These are phyloP conservation scores for Excoecaria cochinchinensis DNA, from an alignment of 345 rosid genomes.

Conservation along the genomic window DNA sequence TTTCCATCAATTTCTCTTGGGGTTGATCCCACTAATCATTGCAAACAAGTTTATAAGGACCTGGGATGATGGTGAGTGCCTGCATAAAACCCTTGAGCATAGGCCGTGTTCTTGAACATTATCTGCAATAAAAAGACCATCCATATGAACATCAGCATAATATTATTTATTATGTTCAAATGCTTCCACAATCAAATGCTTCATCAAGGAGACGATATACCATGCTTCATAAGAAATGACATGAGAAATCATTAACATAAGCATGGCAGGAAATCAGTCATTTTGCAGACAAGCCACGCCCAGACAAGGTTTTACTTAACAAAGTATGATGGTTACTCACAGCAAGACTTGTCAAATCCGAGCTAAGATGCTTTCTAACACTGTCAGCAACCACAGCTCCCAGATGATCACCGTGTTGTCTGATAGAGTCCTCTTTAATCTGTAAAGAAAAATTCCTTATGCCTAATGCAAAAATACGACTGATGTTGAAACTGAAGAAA, in stretches of 20 bases:
- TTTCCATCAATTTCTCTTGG: background rate
- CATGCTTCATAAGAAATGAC: background rate
- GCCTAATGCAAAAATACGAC: background rate
- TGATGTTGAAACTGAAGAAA: slow-evolving; percentile 1
- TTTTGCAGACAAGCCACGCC: background rate
- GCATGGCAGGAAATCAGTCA: background rate
- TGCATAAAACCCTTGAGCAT: slow-evolving; percentile 75
- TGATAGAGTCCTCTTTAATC: slow-evolving; percentile 45
- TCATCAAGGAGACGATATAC: background rate
- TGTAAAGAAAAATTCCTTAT: slow-evolving; percentile 23
- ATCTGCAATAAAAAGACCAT: slow-evolving; percentile 42
- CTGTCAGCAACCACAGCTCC: slow-evolving; percentile 49
- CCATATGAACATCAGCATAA: background rate
- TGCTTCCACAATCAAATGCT: background rate
- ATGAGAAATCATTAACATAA: background rate
- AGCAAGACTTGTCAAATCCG: slow-evolving; percentile 61
- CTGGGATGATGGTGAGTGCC: slow-evolving; percentile 45
- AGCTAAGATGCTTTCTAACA: slow-evolving; percentile 44
- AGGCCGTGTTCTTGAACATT: slow-evolving; percentile 81
- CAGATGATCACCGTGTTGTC: slow-evolving; percentile 46
- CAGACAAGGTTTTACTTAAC: no score
- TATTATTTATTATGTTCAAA: slow-evolving; percentile 4
- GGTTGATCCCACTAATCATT: background rate
- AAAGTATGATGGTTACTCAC: slow-evolving; percentile 40
- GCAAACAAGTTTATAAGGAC: slow-evolving; percentile 10